Base-by-base conservation (phyloP, 257 asterid species). In the Echites panduratus region DNA sequence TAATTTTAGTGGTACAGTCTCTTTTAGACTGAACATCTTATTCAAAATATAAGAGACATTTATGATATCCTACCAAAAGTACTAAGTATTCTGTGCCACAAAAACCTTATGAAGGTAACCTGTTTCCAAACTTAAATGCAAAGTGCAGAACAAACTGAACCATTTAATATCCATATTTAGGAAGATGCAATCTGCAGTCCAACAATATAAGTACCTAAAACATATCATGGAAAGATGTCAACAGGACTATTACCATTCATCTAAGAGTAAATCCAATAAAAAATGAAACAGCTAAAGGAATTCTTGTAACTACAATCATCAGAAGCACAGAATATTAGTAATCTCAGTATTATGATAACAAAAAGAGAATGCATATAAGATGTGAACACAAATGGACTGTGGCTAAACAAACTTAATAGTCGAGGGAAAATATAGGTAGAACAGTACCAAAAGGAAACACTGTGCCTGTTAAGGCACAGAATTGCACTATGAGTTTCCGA, bases 401-500 rank as follows among this genome's bases (percentile, higher is more conserved):
- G 40, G 32, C 35, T 38, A 41, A 57, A 71, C 24, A 71, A 49
- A 16, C 22, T 22, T 48, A 26, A 12, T 24, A 20, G 64, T 12
- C 16, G 50, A 4, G n/a, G 1, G 45, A 45, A 32, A 13, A 74
- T 56, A 53, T 44, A 76, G 66, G 71, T 65, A 56, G 64, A 65
- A 76, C 32, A 50, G 64, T 82, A 93, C 98, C 98, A 83, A 95
- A 74, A 74, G 96, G 92, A 79, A 94, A 94, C 75, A 91, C 77
- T 74, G 86, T 77, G 73, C 98, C 99, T 7, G 90, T 83, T 81
- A 94, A 56, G 79, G 90, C 89, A 85, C 90, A 91, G 72, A 94
- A 88, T 66, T 91, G 98, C 53, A 92, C 89, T 64, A 90, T 70
- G 78, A 94, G 95, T 80, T 84, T 91, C 64, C 99, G 91, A 66